Conservation (phyloP, 148 eudicot species). For the Cornus kousa region DNA sequence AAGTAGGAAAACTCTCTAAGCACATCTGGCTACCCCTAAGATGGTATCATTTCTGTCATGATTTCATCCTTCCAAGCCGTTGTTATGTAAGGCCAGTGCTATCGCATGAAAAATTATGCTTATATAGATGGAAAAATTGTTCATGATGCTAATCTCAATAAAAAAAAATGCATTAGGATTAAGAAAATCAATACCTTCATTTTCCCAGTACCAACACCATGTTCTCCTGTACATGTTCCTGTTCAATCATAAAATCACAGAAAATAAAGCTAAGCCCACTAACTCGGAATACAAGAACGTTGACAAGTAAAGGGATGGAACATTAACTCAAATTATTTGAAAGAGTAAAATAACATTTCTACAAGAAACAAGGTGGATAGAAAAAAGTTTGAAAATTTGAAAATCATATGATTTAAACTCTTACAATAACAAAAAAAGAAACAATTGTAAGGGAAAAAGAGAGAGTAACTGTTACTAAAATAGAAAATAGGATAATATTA, state of each 20-base stretch:
- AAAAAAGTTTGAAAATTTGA: not conserved
- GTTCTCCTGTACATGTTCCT: slow-evolving; percentile 99
- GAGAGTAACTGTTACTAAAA: too few relatives aligned
- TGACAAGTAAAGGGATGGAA: too few relatives aligned
- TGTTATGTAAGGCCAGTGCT: not conserved
- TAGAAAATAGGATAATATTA: too few relatives aligned
- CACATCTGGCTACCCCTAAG: not conserved
- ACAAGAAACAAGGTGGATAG: too few relatives aligned
- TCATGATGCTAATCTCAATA: not conserved
- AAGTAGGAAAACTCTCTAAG: too few relatives aligned
- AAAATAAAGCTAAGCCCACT: not conserved
- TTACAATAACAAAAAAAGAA: too few relatives aligned
- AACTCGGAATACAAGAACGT: too few relatives aligned
- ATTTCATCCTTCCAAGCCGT: not conserved
- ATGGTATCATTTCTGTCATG: not conserved
- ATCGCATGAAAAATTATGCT: not conserved
- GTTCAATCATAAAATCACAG: slow-evolving; percentile 15
- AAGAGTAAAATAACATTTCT: too few relatives aligned
- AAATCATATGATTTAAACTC: not conserved
- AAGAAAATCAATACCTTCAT: slow-evolving; percentile 58
- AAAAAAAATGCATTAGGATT: not conserved
- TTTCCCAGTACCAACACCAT: slow-evolving; percentile 98
- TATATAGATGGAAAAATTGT: not conserved
- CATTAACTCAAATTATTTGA: too few relatives aligned
- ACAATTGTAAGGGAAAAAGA: too few relatives aligned